Base-by-base conservation (phyloP, 2,329 filamentous ascomycete species). In the Leptosphaerulina australis region DNA sequence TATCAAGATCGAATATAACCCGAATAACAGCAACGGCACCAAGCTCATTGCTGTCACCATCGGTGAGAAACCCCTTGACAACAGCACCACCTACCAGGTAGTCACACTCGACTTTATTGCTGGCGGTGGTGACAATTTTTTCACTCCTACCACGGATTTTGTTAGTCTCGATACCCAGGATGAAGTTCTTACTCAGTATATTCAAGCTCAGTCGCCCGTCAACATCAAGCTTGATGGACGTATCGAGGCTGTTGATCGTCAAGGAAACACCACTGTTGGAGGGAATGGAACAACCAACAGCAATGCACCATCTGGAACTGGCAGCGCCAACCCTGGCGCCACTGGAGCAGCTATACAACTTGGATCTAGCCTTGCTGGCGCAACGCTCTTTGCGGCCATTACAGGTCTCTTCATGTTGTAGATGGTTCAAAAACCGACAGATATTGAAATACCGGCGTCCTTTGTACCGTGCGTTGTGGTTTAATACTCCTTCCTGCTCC, bases 61-160 rank as follows among this genome's bases (percentile, higher is more conserved):
- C 26, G 76, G 74, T 24, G 80, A 74, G 11, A 60, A 77, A 56
- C 69, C 74, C 0, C 70, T 87, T 2, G 77, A 81, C 25, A 68
- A 75, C 9, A 68, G 66, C 9, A 68, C 67, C 12, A 71, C 77
- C 21, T 88, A 88, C 66, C 78, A 76, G 9, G 68, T 88, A 15
- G 81, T 84, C 12, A 87, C 85, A 0, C 72, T 86, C 1, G 84
- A 87, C 59, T 88, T 87, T 58, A 57, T 88, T 0, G 83, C 83
- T 1, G 77, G 78, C 2, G 69, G 69, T 9, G 85, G 84, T 11
- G 85, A 88, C 59, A 86, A 85, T 62, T 82, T 87, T 63, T 77
- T 85, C 58, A 60, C 60, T 20, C 50, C 64, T 1, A 67, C 61
- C 3, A 70, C 64, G 6, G 69, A 75, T n/a, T 79, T 79, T 34